Conservation (phyloP, 75 land plant species). For the Pseudotsuga menziesii region DNA sequence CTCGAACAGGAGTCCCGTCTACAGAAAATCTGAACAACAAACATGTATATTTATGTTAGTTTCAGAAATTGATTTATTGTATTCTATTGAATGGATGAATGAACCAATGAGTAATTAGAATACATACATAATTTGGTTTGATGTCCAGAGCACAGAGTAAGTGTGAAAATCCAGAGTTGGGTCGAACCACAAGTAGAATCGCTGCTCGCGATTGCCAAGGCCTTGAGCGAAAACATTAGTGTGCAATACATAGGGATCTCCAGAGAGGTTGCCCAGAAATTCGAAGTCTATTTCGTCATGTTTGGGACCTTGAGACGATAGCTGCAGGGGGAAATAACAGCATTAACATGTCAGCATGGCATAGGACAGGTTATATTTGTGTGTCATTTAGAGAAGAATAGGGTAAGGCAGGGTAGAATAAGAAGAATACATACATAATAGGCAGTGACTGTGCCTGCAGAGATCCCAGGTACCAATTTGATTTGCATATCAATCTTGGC, state of each 20-base stretch:
- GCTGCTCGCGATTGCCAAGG: conserved; percentile 62
- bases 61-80: too few species aligned
- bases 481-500: conserved; percentile 72
- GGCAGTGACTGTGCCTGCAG: conserved; percentile 66
- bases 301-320: conserved; percentile 56
- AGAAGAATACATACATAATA: conserved; percentile 32
- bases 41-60: neutral
- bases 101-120: too few species aligned
- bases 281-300: conserved; percentile 84
- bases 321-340: neutral
- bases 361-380: too few species aligned
- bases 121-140: conserved; percentile 24
- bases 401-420: too few species aligned
- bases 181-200: conserved; percentile 81
- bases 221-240: conserved; percentile 77
- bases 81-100: too few species aligned
- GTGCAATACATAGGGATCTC: conserved; percentile 66
- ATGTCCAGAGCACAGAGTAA: conserved; percentile 47
- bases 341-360: too few species aligned
- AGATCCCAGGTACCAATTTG: conserved; percentile 59
- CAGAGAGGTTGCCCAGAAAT: conserved; percentile 63
- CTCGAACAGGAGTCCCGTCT: conserved; percentile 44
- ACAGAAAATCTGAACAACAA: conserved; percentile 34
- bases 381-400: too few species aligned
- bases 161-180: conserved; percentile 55